A percentile compares a stretch with the other conserved stretches of the same genome.
Conservation (phyloP, 768 basidiomycete species). For the Rhodotorula kratochvilovae region DNA sequence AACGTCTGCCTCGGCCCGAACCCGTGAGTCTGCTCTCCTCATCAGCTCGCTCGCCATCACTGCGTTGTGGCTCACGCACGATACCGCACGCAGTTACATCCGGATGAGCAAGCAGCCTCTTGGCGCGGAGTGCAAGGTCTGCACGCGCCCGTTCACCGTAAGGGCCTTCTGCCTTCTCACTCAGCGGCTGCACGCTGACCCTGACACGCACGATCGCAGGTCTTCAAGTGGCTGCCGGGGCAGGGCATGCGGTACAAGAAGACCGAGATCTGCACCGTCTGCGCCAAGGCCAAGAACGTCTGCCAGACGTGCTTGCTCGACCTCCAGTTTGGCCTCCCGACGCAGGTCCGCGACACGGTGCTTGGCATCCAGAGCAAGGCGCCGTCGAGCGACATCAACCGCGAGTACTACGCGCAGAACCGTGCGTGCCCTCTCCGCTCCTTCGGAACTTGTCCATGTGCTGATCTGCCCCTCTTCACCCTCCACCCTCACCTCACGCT, state of each 20-base stretch:
- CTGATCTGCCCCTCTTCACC: neutral
- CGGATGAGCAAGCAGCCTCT: constrained; percentile 98
- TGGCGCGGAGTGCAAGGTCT: constrained; percentile 92
- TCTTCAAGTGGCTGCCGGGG: constrained; percentile 98
- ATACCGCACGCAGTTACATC: constrained; percentile 83
- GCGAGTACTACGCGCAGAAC: constrained; percentile 90
- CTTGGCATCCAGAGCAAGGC: constrained; percentile 70
- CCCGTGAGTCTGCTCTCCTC: constrained; percentile 1
- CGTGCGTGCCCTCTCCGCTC: constrained; percentile 61
- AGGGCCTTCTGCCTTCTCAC: neutral
- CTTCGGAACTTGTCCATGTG: too few species aligned
- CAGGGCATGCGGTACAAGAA: constrained; percentile 88
- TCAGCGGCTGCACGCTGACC: neutral
- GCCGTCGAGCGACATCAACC: constrained; percentile 93
- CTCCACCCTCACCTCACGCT: neutral
- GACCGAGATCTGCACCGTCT: constrained; percentile 94
- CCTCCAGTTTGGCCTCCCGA: constrained; percentile 90
- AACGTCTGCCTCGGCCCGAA: constrained; percentile 67
- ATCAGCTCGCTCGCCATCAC: neutral
- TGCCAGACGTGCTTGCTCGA: constrained; percentile 98
- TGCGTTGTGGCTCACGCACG: constrained; percentile 51
- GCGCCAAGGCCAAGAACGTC: constrained; percentile 67
- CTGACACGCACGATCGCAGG: constrained; percentile 58
- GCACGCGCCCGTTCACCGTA: constrained; percentile 62
- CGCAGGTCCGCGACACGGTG: constrained; percentile 95